These are phyloP conservation scores for Botrytis byssoidea DNA, from an alignment of 2,329 filamentous ascomycete genomes.

Conservation along the genomic window DNA sequence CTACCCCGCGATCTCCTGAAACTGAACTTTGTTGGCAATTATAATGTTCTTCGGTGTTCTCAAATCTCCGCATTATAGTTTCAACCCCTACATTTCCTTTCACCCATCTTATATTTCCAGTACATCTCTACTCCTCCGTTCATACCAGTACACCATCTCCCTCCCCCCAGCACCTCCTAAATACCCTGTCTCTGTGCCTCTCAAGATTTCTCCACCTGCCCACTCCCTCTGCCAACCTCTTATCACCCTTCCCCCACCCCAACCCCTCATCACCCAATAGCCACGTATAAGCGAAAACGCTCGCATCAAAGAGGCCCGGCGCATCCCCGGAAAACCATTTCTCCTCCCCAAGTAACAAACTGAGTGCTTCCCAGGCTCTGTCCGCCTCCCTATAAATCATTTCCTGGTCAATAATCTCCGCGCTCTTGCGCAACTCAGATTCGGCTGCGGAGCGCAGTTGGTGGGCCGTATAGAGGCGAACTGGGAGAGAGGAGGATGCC, in stretches of 20 bases:
- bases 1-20: neutral
- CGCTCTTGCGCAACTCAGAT: conserved; percentile 67
- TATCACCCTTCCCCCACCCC: conserved; percentile 59
- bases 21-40: neutral
- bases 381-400: conserved; percentile 59
- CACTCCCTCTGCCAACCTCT: conserved; percentile 54
- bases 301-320: conserved; percentile 81
- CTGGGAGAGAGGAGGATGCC: conserved; percentile 57
- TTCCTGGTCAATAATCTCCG: conserved; percentile 54
- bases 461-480: conserved; percentile 60
- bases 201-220: conserved; percentile 60
- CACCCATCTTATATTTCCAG: neutral
- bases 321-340: conserved; percentile 52
- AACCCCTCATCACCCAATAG: conserved; percentile 63
- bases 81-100: neutral
- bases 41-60: neutral
- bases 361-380: conserved; percentile 62
- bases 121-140: neutral
- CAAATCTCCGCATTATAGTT: neutral
- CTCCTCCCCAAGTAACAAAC: conserved; percentile 55
- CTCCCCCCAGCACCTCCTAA: conserved; percentile 40
- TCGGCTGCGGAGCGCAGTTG: conserved; percentile 73
- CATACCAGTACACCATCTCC: conserved; percentile 44
- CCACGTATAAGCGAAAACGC: conserved; percentile 86
- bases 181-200: conserved; percentile 59